Evolutionary conservation across 2,329 filamentous ascomycete genomes (phyloP).

Genomic region (Microdochium paspali): DNA sequence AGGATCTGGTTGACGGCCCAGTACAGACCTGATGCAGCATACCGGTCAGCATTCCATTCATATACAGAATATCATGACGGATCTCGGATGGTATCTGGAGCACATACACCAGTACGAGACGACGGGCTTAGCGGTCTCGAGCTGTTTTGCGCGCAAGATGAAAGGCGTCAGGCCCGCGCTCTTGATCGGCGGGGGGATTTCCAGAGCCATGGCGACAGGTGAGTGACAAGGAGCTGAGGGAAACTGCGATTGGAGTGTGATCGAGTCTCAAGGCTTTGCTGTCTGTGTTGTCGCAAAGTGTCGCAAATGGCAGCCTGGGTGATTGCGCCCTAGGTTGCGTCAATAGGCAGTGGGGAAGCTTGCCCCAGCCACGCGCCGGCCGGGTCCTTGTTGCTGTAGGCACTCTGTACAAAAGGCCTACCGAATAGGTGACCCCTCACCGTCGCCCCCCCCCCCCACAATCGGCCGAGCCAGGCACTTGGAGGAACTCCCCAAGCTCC

Average conservation of each 20-base stretch:
- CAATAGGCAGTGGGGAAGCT: not conserved
- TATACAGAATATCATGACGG: conserved; percentile 9
- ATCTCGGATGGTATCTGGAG: not conserved
- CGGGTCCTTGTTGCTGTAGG: no score
- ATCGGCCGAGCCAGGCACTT: not conserved
- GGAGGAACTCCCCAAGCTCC: not conserved
- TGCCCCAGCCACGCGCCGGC: not conserved
- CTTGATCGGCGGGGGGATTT: conserved; percentile 64
- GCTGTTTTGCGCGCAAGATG: conserved; percentile 71
- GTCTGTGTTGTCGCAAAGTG: not conserved
- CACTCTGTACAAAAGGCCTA: no score
- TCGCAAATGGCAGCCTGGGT: not conserved
- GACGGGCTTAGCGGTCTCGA: conserved; percentile 77
- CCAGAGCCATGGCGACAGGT: conserved; percentile 55
- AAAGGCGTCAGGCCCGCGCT: conserved; percentile 77
- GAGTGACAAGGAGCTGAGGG: conserved; percentile 1
- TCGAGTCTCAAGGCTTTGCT: not conserved
- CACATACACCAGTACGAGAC: conserved; percentile 89
- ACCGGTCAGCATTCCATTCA: not conserved
- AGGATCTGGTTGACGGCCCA: conserved; percentile 92
- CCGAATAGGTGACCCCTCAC: not conserved
- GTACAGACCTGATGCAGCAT: conserved; percentile 60
- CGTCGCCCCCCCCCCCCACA: not conserved
- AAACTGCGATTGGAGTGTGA: not conserved
- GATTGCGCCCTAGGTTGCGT: not conserved